Percentiles rank a stretch among this genome's conserved stretches.
phyloP scores from a whole-genome alignment of 257 asterid genomes.

The Gentiana dahurica region DNA sequence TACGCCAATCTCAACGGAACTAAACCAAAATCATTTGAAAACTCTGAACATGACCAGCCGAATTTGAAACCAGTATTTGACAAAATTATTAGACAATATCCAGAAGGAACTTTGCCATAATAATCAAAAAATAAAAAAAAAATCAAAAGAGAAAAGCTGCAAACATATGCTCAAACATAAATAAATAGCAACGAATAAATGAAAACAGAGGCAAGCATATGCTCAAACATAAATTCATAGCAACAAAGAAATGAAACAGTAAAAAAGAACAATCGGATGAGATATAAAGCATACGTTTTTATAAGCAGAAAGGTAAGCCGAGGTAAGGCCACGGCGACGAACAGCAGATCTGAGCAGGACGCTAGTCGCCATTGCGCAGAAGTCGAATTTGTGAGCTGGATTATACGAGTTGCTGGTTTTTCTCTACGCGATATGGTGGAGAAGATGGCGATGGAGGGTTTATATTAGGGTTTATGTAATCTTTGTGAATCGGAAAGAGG shows the following conservation, averaged over 20 bases:
- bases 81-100: too few species aligned
- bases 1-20: neutral
- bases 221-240: neutral
- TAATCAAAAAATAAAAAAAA: too few species aligned
- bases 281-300: constrained; percentile 20
- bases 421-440: too few species aligned
- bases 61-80: too few species aligned
- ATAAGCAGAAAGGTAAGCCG: constrained; percentile 32
- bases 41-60: too few species aligned
- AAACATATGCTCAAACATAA: neutral
- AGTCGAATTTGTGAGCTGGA: neutral
- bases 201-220: too few species aligned
- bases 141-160: neutral
- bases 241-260: neutral
- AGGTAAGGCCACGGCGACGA: constrained; percentile 48
- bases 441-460: neutral
- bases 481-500: neutral
- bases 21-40: neutral
- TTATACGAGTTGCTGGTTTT: neutral
- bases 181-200: neutral
- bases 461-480: constrained; percentile 37
- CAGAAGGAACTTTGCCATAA: too few species aligned
- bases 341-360: constrained; percentile 46
- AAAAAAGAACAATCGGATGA: neutral
- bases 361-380: constrained; percentile 36